Conservation (phyloP, 139 green algal species). For the Haematococcus lacustris region DNA sequence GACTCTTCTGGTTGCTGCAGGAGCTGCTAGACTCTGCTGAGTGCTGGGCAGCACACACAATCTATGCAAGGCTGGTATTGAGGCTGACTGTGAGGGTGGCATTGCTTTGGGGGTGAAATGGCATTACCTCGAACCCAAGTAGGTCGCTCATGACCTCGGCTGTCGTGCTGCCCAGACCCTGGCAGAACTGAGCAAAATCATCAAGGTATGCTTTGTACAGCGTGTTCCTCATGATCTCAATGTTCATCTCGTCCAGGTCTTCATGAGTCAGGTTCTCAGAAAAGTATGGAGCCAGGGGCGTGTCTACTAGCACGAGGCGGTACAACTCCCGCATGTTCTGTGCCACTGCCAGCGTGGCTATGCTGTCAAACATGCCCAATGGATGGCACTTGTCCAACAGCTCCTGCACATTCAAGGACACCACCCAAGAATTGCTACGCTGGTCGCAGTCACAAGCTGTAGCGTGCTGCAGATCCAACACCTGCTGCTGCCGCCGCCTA, state of each 20-base stretch:
- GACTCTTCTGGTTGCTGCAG: too few species aligned
- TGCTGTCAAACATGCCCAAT: constrained; percentile 95
- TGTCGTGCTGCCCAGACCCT: constrained; percentile 78
- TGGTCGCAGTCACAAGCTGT: too few species aligned
- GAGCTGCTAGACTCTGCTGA: too few species aligned
- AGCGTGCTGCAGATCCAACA: too few species aligned
- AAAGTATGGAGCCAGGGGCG: constrained; percentile 95
- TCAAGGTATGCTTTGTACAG: constrained; percentile 99
- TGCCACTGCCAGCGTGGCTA: constrained; percentile 90
- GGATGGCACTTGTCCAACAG: constrained; percentile 97
- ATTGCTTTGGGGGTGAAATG: too few species aligned
- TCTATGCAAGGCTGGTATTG: too few species aligned
- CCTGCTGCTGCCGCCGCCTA: too few species aligned
- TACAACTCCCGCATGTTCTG: constrained; percentile 96
- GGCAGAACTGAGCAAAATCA: constrained; percentile 86
- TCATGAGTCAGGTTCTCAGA: constrained; percentile 72
- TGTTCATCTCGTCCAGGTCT: constrained; percentile 99
- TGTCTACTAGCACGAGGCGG: constrained; percentile 92
- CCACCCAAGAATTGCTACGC: too few species aligned
- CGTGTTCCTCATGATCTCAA: constrained; percentile 96
- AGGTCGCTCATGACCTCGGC: constrained; percentile 88
- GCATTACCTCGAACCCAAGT: constrained; percentile 88
- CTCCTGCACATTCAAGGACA: too few species aligned
- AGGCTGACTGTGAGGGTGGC: too few species aligned
- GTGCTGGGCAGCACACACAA: too few species aligned